phyloP scores from a whole-genome alignment of 768 basidiomycete species.

The Suillus luteus region DNA sequence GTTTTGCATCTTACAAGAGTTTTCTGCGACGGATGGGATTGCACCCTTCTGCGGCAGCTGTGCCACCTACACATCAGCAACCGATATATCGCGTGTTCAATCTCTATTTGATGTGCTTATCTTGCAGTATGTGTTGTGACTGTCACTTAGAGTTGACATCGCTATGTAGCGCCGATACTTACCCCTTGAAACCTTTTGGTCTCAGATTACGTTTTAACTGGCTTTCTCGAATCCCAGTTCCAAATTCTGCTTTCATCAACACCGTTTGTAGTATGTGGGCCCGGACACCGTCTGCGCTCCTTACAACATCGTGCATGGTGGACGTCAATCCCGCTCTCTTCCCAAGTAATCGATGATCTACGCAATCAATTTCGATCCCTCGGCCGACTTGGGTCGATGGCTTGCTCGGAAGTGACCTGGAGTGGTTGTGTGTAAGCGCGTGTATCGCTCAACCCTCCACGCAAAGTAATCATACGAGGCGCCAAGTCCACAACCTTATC shows the following conservation, averaged over 20 bases:
- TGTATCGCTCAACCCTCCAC: background rate
- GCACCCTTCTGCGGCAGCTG: background rate
- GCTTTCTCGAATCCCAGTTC: background rate
- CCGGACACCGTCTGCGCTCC: background rate
- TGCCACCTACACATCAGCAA: background rate
- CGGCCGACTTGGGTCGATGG: background rate
- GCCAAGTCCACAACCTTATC: background rate
- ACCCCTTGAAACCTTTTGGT: background rate
- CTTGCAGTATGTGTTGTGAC: background rate
- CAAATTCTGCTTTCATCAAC: background rate
- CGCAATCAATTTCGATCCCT: background rate
- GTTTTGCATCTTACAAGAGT: background rate
- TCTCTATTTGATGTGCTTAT: background rate
- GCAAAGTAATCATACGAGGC: background rate
- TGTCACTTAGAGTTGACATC: background rate
- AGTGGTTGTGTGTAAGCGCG: background rate
- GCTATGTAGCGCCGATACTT: background rate
- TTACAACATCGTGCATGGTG: background rate
- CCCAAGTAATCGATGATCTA: background rate
- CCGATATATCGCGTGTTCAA: background rate
- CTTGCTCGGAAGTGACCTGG: background rate
- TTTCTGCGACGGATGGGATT: background rate
- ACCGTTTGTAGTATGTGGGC: background rate
- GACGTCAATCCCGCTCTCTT: background rate
- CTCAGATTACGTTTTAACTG: background rate